Evolutionary conservation across 441 rosid species (phyloP).

Genomic region (Populus trichocarpa): DNA sequence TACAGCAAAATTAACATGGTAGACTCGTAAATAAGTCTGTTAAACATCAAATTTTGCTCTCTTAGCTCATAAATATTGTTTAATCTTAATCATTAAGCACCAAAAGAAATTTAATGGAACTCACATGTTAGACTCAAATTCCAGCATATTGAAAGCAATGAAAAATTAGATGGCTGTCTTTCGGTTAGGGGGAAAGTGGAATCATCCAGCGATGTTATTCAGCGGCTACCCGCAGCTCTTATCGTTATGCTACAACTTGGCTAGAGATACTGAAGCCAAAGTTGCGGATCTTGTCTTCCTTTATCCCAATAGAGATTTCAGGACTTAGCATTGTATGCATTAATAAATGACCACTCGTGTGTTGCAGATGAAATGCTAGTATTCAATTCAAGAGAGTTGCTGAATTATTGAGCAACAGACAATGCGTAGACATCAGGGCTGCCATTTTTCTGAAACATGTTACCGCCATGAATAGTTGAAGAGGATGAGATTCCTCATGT

Average conservation of each 20-base stretch:
- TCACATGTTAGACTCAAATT: too few relatives aligned
- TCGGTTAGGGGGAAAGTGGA: neutral
- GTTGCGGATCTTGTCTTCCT: conserved; percentile 1
- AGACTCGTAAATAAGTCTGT: too few relatives aligned
- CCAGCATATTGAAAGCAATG: too few relatives aligned
- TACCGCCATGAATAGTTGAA: neutral
- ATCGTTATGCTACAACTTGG: neutral
- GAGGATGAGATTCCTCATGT: conserved; percentile 23
- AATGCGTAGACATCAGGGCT: conserved; percentile 21
- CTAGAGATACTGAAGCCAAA: neutral
- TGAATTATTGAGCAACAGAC: conserved; percentile 17
- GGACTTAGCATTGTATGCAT: neutral
- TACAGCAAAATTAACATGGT: too few relatives aligned
- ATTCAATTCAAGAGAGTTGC: neutral
- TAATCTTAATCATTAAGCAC: too few relatives aligned
- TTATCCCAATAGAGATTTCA: neutral
- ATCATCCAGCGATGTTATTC: neutral
- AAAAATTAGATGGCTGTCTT: neutral
- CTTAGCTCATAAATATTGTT: too few relatives aligned
- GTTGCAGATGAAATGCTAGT: neutral
- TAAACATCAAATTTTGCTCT: too few relatives aligned
- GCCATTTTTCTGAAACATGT: conserved; percentile 6
- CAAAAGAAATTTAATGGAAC: too few relatives aligned
- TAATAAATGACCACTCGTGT: neutral
- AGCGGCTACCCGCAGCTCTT: neutral